Base-by-base conservation (phyloP, 163 green algal genomes). In the Chlorella variabilis region DNA sequence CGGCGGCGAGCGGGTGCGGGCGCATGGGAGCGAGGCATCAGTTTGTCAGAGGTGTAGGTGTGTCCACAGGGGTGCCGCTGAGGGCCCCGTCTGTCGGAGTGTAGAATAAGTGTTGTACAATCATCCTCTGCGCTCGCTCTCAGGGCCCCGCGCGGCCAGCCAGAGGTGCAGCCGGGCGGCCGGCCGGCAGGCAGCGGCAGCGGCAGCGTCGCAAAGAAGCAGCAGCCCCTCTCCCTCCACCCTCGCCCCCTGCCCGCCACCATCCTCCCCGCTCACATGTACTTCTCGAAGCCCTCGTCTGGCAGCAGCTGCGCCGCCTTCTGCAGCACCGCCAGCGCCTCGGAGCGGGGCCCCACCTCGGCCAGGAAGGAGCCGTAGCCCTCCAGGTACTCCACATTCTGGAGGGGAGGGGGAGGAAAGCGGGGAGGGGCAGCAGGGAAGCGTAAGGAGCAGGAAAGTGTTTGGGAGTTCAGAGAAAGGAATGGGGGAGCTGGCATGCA, bases 281-380 rank as follows among this genome's bases (percentile, higher is more conserved):
- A 97, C 83, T 97, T 97, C 62, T 96, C 91, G 71, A 90, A 93
- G 36, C 93, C 93, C 6, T 78, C 54, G 18, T 94, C 86, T 1
- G 93, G 93, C 54, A 83, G 80, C 20, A 93, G 39, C 36, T 83
- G 59, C 36, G 91, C 90, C 7, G 91, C 88, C 23, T 82, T 81
- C 42, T 86, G 87, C 45, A 97, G 89, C 63, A 92, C 83, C 31
- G 59, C 33, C n/a, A 92, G 70, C 27, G 88, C 90, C 70, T 95
- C 88, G 25, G 93, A 82, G 27, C 65, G 77, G 0, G 68, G 77
- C 2, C 93, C 92, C 2, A 84, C 69, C 80, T 96, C 93, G 15
- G 93, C 92, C 15, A 95, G 48, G 36, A 96, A 89, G 5, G 91
- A 83, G 4, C 92, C 93, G 20, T 89, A 86, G 1, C 85, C 87